Evolutionary conservation across 768 basidiomycete genomes (phyloP), one percentile per base, ranked within the genome.

Genomic region (Coprinellus aureogranulatus): DNA sequence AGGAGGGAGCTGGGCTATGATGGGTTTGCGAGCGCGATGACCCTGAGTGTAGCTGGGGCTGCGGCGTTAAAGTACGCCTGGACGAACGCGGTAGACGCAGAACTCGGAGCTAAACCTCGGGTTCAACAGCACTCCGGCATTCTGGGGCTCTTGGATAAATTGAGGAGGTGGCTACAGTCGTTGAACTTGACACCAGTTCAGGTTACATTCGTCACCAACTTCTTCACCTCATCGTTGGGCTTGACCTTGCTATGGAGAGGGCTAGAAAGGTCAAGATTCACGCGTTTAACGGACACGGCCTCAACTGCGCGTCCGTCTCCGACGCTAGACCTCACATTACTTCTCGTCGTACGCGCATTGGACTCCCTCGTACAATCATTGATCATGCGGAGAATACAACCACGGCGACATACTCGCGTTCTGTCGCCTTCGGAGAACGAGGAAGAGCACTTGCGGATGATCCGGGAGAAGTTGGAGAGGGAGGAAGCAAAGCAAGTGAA

Each of bases 21-120:
- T 55, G 84, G 88, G 14, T 89, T 92, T 67, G 86, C 90, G 5
- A 86, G 81, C 55, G 81, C 87, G 27, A 80, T 90, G 54, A 83
- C 88, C 0, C 64, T 82, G 5, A 80, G 84, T 16, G 75, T 89
- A 4, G 88, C 80, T 0, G 90, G 89, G 8, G 89, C 89, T 2
- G 77, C 80, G 28, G 71, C 76, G 34, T 65, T 91, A 20, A 76
- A 76, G 51, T 72, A 73, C 28, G 54, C 83, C 10, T 85, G 80
- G 81, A 39, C 10, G 47, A 40, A 49, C 3, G 25, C 16, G 31
- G n/a, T 23, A 26, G 28, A 39, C 14, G 44, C 41, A 9, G 34
- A 31, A n/a, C 44, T 20, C 14, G 41, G 48, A 48, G 4, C 37
- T n/a, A n/a, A n/a, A 53, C 27, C 4, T 14, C 2, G 41, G 40